phyloP scores from a whole-genome alignment of 805 yeast species.

The Brettanomyces bruxellensis region DNA sequence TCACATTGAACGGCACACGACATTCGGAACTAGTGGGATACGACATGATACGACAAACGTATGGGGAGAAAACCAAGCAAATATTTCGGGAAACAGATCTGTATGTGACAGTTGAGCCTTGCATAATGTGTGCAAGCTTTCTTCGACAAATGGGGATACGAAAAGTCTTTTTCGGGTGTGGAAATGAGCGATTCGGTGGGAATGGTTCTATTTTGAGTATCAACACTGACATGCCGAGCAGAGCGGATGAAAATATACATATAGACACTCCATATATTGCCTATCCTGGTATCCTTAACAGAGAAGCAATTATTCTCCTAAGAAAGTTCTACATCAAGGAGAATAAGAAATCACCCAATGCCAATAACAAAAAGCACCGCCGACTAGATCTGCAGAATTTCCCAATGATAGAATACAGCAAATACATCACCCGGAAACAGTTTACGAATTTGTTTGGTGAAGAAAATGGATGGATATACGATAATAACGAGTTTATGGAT shows the following conservation, averaged over 20 bases:
- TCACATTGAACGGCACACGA: constrained; percentile 74
- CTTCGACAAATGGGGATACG: constrained; percentile 70
- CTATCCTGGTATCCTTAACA: constrained; percentile 70
- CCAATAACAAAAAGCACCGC: constrained; percentile 65
- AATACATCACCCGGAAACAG: constrained; percentile 41
- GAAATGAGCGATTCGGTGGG: constrained; percentile 94
- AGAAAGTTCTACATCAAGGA: constrained; percentile 80
- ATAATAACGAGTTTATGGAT: constrained; percentile 16
- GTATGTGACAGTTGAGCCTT: constrained; percentile 95
- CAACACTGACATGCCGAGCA: constrained; percentile 29
- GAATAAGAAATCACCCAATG: constrained; percentile 77
- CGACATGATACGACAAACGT: constrained; percentile 34
- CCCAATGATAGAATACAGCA: constrained; percentile 49
- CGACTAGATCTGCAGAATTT: constrained; percentile 46
- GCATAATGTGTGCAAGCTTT: constrained; percentile 96
- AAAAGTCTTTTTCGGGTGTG: constrained; percentile 82
- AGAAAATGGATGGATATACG: constrained; percentile 20
- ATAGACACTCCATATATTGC: constrained; percentile 32
- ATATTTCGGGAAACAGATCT: constrained; percentile 52
- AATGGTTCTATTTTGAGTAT: constrained; percentile 78
- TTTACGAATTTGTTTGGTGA: constrained; percentile 45
- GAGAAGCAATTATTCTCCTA: constrained; percentile 74
- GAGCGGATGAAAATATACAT: not conserved
- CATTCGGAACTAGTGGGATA: constrained; percentile 92
- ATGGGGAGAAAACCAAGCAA: constrained; percentile 17